Conservation (phyloP, 805 yeast genomes). For the Candida dajiaensis region DNA sequence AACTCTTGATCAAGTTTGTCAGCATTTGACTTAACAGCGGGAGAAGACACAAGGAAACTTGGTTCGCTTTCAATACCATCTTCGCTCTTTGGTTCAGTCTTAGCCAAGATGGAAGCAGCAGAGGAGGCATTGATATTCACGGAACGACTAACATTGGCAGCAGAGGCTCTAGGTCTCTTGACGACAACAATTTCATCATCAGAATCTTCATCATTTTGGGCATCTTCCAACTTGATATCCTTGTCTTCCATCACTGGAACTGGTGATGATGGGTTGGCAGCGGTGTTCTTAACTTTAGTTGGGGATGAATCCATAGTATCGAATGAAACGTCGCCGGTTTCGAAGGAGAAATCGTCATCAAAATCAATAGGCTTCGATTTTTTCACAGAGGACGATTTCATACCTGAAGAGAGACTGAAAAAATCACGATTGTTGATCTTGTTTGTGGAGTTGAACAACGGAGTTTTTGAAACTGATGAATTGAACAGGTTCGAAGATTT, state of each 20-base stretch:
- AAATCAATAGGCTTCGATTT: conserved; percentile 20
- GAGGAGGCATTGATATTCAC: conserved; percentile 33
- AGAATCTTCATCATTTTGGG: conserved; percentile 32
- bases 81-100: conserved; percentile 12
- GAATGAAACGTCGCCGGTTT: conserved; percentile 21
- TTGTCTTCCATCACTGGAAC: conserved; percentile 3
- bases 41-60: conserved; percentile 15
- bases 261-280: conserved; percentile 5
- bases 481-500: conserved; percentile 12
- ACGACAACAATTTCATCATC: conserved; percentile 56
- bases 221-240: conserved; percentile 44
- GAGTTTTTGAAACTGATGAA: conserved; percentile 12
- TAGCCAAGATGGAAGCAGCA: conserved; percentile 1
- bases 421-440: conserved; percentile 21
- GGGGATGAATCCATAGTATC: conserved; percentile 34
- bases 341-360: conserved; percentile 26
- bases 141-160: conserved; percentile 33
- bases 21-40: conserved; percentile 3
- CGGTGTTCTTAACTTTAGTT: conserved; percentile 17
- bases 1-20: conserved; percentile 18
- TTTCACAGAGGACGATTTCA: conserved; percentile 23
- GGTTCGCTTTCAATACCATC: conserved; percentile 8
- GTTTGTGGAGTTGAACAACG: conserved; percentile 22
- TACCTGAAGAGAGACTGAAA: conserved; percentile 21
- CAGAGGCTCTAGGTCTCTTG: conserved; percentile 44